Percentiles rank a stretch among this genome's conserved stretches.
phyloP scores from a whole-genome alignment of 768 basidiomycete species.

The Antrodiella citrinella region DNA sequence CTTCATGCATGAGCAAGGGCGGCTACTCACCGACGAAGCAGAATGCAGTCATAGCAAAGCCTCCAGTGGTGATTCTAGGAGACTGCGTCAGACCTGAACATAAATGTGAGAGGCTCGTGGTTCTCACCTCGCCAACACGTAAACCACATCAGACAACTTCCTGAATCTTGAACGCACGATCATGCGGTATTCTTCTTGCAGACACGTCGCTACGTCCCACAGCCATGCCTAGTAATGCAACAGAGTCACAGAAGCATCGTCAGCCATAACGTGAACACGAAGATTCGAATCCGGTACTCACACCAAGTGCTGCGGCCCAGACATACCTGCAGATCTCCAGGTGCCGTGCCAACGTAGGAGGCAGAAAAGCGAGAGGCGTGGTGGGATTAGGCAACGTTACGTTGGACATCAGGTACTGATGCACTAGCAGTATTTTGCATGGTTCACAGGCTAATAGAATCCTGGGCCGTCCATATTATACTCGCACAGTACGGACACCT shows the following conservation, averaged over 20 bases:
- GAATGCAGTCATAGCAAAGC: background rate
- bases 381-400: background rate
- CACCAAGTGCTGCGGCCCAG: background rate
- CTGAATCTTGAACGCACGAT: background rate
- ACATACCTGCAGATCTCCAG: background rate
- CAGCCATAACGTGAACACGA: background rate
- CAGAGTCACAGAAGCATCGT: too few relatives aligned
- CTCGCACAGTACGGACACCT: too few relatives aligned
- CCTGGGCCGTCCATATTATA: too few relatives aligned
- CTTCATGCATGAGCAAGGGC: too few relatives aligned
- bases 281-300: background rate
- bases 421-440: too few relatives aligned
- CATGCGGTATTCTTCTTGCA: background rate
- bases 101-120: too few relatives aligned
- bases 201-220: background rate
- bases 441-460: too few relatives aligned
- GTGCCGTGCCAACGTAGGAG: background rate
- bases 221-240: background rate
- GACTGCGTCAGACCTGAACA: too few relatives aligned
- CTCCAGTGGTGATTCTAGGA: background rate
- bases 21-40: background rate
- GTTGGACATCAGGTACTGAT: background rate
- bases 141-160: background rate
- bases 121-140: background rate
- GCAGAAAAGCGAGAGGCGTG: background rate